Conservation (phyloP, 345 rosid genomes). For the Combretum micranthum region DNA sequence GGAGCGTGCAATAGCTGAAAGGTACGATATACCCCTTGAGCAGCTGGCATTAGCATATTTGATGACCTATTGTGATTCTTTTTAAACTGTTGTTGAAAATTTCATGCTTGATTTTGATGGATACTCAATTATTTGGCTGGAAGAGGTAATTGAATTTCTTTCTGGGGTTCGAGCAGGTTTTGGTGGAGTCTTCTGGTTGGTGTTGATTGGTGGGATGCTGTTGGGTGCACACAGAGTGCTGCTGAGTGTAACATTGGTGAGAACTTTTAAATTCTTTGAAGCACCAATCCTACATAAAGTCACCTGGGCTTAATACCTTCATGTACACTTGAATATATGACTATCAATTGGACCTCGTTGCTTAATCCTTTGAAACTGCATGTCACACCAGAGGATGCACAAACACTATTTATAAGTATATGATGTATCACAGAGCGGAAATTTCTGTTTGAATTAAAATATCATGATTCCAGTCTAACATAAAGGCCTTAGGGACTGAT, state of each 20-base stretch:
- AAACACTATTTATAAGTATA: no score
- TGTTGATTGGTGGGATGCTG: conserved; percentile 99
- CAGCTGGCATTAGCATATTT: not conserved
- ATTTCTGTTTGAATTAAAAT: no score
- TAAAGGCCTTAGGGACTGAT: no score
- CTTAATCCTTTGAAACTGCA: no score
- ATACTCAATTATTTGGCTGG: not conserved
- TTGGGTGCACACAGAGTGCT: conserved; percentile 99
- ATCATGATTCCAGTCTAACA: no score
- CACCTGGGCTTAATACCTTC: no score
- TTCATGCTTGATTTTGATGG: not conserved
- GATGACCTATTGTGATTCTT: not conserved
- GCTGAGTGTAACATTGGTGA: conserved; percentile 96
- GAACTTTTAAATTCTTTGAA: conserved; percentile 5
- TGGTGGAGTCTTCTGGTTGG: conserved; percentile 99
- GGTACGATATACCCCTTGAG: conserved; percentile 31
- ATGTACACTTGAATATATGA: no score
- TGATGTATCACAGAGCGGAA: no score
- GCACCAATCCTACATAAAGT: not conserved
- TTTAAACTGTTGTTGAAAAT: not conserved
- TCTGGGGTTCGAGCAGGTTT: conserved; percentile 49
- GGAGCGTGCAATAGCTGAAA: conserved; percentile 99
- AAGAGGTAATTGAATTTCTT: not conserved
- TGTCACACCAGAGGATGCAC: no score
- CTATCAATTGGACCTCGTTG: no score